Evolutionary conservation across 306 rosid genomes (phyloP), one percentile per base, ranked within the genome.

Genomic region (Begonia fuchsioides): DNA sequence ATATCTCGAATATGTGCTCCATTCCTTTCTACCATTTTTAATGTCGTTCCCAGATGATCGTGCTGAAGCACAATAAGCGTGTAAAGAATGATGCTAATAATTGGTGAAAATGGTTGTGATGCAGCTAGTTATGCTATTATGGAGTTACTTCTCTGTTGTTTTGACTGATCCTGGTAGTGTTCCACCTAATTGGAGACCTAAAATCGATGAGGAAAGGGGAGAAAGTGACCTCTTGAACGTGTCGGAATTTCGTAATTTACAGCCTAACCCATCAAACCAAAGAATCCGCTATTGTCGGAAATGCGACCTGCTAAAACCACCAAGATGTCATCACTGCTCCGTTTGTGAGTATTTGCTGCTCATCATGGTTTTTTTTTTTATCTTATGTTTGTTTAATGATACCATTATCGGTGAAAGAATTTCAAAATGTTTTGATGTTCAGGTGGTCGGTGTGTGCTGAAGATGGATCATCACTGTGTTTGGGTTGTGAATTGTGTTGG

Each of bases 401-500:
- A 11, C n/a, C n/a, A n/a, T n/a, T n/a, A n/a, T 38, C 17, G 10
- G 32, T 48, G 11, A 17, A 14, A 15, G 47, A 38, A 26, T 13
- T 50, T 62, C 17, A 45, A 63, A n/a, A 44, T 51, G 49, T 45
- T 26, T 54, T n/a, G 43, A n/a, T 43, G 14, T 51, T 59, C 82
- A 92, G 98, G 98, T 70, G 98, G 98, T 8, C 93, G 96, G 9
- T 92, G 98, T 32, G 87, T 92, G 56, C 74, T 92, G 68, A 92
- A 92, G 86, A 92, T 92, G 98, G 98, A 92, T 63, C 98, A 92
- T 77, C 98, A 92, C 55, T 92, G 98, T 58, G 98, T 92, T 17
- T 92, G 98, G 98, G 96, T 92, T 58, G 98, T 92, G 10, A 86
- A 92, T 71, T 92, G 98, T 68, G 96, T 92, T 1, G 98, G 98